Conservation (phyloP, 192 early-diverging fungal genomes). For the Martensiomyces pterosporus region DNA sequence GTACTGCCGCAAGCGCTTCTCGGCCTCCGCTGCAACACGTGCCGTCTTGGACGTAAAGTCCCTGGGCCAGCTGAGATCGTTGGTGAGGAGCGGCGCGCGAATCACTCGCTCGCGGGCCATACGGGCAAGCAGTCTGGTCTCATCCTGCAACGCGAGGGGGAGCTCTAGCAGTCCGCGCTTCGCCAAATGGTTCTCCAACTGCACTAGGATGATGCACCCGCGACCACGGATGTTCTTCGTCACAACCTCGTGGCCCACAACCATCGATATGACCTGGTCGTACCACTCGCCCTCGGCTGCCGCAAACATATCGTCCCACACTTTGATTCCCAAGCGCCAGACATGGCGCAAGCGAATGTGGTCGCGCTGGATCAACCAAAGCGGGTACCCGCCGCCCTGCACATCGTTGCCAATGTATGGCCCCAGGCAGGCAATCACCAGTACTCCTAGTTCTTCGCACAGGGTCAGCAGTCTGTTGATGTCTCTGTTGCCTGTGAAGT, state of each 20-base stretch:
- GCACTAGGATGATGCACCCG: conserved; percentile 73
- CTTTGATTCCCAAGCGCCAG: conserved; percentile 58
- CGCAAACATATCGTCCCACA: conserved; percentile 66
- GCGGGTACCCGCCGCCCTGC: conserved; percentile 68
- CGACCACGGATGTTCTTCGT: conserved; percentile 42
- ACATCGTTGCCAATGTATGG: conserved; percentile 82
- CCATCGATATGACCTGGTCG: conserved; percentile 65
- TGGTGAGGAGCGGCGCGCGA: conserved; percentile 80
- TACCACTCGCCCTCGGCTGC: conserved; percentile 73
- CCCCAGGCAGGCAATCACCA: conserved; percentile 78
- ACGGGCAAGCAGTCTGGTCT: conserved; percentile 73
- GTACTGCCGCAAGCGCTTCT: conserved; percentile 26
- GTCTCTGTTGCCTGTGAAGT: conserved; percentile 71
- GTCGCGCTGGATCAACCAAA: conserved; percentile 74
- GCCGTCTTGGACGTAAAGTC: conserved; percentile 27
- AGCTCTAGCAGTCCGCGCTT: conserved; percentile 53
- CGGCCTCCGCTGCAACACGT: conserved; percentile 15
- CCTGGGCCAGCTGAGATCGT: conserved; percentile 55
- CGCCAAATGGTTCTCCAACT: conserved; percentile 80
- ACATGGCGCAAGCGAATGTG: conserved; percentile 72
- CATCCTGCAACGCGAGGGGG: conserved; percentile 76
- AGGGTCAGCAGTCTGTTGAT: conserved; percentile 66
- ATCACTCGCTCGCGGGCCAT: conserved; percentile 72
- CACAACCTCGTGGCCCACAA: conserved; percentile 76
- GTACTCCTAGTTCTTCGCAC: conserved; percentile 69